Conservation (phyloP, 2,329 filamentous ascomycete species). For the Cladosporium sphaerospermum region DNA sequence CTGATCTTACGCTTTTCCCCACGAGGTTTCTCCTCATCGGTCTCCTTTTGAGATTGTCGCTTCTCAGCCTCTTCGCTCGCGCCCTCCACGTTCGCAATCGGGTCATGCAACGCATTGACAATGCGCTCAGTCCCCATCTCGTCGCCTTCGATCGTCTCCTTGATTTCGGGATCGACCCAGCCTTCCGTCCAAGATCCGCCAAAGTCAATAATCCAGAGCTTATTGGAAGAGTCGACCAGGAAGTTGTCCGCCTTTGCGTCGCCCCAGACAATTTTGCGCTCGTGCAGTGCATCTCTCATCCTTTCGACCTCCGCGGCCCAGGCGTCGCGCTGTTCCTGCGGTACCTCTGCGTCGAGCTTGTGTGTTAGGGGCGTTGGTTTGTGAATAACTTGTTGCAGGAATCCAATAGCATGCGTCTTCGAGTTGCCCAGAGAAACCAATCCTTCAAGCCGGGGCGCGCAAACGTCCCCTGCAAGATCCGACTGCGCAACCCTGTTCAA, state of each 20-base stretch:
- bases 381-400: conserved; percentile 29
- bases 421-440: conserved; percentile 22
- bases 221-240: conserved; percentile 31
- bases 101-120: conserved; percentile 26
- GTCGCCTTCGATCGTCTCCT: conserved; percentile 32
- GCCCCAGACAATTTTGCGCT: conserved; percentile 32
- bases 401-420: conserved; percentile 26
- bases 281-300: conserved; percentile 28
- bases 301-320: conserved; percentile 27
- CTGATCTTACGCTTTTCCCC: conserved; percentile 13
- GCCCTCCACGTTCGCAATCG: conserved; percentile 20
- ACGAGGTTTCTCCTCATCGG: neutral
- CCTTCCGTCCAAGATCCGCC: conserved; percentile 34
- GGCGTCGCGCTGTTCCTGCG: conserved; percentile 24
- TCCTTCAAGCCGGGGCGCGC: conserved; percentile 26
- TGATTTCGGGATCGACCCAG: conserved; percentile 32
- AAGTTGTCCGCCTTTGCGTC: conserved; percentile 37
- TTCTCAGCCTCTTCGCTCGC: conserved; percentile 16
- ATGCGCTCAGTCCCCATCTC: conserved; percentile 26
- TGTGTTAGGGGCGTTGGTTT: conserved; percentile 27
- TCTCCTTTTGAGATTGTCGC: neutral
- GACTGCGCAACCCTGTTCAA: conserved; percentile 25
- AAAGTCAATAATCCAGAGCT: conserved; percentile 36
- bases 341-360: conserved; percentile 26
- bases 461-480: conserved; percentile 25